Evolutionary conservation across 225 moss, liverwort and hornwort species (phyloP), one percentile per base, ranked within the genome.

Genomic region (Pseudisothecium myosuroides): DNA sequence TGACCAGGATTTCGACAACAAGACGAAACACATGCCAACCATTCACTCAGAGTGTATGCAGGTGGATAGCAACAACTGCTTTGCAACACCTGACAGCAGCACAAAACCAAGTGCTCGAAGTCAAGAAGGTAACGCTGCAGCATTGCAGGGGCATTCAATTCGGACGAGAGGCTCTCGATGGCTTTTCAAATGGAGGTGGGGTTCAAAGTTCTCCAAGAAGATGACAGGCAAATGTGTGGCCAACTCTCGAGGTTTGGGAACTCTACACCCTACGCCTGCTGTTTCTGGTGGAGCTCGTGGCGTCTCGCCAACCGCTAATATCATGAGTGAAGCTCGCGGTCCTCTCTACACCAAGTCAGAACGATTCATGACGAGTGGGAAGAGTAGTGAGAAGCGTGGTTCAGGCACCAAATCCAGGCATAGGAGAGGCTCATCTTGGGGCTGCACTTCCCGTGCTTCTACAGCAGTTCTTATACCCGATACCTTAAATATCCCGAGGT

Each of bases 141-240:
- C 84, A 79, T 56, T 76, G 74, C 85, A 84, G 63, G 85, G 85
- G 60, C 80, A 27, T 85, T 60, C 77, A 36, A 43, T 47, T 65
- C 87, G 59, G 81, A 67, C 89, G 64, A 85, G 76, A 50, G 68
- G 85, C 76, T 69, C 88, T 63, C 87, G 88, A 37, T 93, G 93
- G 91, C 54, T 64, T 82, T 91, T 93, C 93, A 93, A 68, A 69
- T 93, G 93, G 93, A 91, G 59, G 73, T 91, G 93, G 91, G 66
- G 88, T 47, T 89, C 88, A 32, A 93, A 78, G 80, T 47, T 86
- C 34, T 24, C 80, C 23, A 34, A 74, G 56, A 90, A 29, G 63
- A 39, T 73, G 71, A 23, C 68, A 72, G 49, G 23, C 63, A 86
- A 86, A 88, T 34, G 83, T 37, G 14, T 52, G 54, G 55, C 41